phyloP scores from a whole-genome alignment of 2,329 filamentous ascomycete species.

The Xylaria sp. region DNA sequence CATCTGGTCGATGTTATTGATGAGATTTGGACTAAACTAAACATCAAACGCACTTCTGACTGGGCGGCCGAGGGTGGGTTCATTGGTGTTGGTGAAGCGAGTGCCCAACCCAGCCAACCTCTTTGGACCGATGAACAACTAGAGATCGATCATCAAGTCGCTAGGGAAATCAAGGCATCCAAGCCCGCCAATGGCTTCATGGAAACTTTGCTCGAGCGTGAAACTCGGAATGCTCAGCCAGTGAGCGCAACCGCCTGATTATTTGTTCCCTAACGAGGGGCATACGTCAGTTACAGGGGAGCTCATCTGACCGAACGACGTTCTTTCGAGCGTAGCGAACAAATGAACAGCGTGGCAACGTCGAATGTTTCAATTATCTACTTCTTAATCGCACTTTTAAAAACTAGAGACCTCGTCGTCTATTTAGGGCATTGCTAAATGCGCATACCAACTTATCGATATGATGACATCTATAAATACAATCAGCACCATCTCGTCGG shows the following conservation, averaged over 20 bases:
- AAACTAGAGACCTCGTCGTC: slow-evolving; percentile 34
- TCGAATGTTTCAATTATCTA: slow-evolving; percentile 41
- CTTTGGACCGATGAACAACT: slow-evolving; percentile 95
- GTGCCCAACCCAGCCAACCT: slow-evolving; percentile 70
- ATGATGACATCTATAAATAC: slow-evolving; percentile 43
- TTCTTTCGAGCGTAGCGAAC: slow-evolving; percentile 50
- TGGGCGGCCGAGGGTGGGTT: slow-evolving; percentile 94
- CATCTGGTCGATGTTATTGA: slow-evolving; percentile 87
- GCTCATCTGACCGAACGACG: slow-evolving; percentile 51
- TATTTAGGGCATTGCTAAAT: slow-evolving; percentile 29
- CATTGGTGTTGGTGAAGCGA: slow-evolving; percentile 87
- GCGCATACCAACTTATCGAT: slow-evolving; percentile 36
- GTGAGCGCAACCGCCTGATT: slow-evolving; percentile 51
- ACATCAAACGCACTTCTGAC: slow-evolving; percentile 91
- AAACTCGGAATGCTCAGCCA: slow-evolving; percentile 51
- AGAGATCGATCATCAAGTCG: slow-evolving; percentile 72
- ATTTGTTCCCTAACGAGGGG: slow-evolving; percentile 29
- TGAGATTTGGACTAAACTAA: slow-evolving; percentile 86
- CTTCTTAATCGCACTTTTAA: slow-evolving; percentile 40
- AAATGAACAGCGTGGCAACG: slow-evolving; percentile 33
- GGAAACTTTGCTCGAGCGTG: slow-evolving; percentile 69
- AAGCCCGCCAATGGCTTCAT: slow-evolving; percentile 58
- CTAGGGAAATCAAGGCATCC: slow-evolving; percentile 68
- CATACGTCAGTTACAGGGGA: slow-evolving; percentile 41
- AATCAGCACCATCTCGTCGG: slow-evolving; percentile 48